phyloP scores from a whole-genome alignment of 805 yeast genomes.

The Kodamaea lidongshanica region DNA sequence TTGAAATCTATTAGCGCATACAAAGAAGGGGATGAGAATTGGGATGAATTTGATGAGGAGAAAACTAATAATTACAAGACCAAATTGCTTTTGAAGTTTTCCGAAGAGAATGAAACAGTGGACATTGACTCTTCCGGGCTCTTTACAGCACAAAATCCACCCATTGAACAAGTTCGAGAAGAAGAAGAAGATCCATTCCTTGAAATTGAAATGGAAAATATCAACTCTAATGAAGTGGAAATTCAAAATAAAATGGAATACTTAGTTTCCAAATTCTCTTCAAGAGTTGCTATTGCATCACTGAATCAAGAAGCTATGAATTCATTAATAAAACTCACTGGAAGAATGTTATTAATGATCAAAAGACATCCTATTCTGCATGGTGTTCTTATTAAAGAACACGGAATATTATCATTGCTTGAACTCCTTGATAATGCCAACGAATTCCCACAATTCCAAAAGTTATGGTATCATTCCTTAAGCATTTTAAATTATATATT shows the following conservation, averaged over 20 bases:
- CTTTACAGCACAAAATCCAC: neutral
- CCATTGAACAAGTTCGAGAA: constrained; percentile 7
- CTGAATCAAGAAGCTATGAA: constrained; percentile 23
- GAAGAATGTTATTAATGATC: constrained; percentile 32
- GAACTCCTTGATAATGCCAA: constrained; percentile 33
- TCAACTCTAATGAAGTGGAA: constrained; percentile 38
- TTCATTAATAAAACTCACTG: constrained; percentile 30
- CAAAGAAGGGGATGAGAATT: constrained; percentile 29
- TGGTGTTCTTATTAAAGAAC: constrained; percentile 34
- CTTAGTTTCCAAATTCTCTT: constrained; percentile 26
- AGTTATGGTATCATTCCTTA: constrained; percentile 33
- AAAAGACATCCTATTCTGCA: constrained; percentile 37
- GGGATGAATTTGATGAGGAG: constrained; percentile 26
- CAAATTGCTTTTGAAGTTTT: constrained; percentile 26
- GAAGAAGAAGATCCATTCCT: constrained; percentile 34
- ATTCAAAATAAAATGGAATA: constrained; percentile 36
- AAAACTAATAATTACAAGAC: constrained; percentile 13
- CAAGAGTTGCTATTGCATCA: constrained; percentile 25
- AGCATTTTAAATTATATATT: constrained; percentile 31
- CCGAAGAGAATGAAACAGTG: constrained; percentile 21
- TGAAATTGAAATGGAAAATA: constrained; percentile 31
- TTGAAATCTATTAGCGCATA: constrained; percentile 21
- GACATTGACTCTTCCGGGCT: constrained; percentile 9
- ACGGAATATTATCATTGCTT: constrained; percentile 33
- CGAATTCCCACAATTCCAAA: constrained; percentile 27